Base-by-base conservation (phyloP, 495 filamentous ascomycete genomes). In the Tuber umbilicatum region DNA sequence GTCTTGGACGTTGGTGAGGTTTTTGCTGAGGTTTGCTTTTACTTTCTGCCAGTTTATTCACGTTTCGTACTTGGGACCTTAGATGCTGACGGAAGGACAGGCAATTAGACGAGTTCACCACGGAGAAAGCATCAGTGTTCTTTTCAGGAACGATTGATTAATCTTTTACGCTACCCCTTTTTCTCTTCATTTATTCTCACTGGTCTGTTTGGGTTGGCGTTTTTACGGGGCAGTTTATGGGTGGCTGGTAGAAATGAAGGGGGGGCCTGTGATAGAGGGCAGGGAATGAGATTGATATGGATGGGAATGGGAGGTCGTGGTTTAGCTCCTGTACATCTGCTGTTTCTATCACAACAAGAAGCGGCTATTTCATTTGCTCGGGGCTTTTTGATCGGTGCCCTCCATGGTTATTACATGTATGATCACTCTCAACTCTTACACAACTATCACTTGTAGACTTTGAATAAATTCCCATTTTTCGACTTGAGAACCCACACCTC, bases 91-190 rank as follows among this genome's bases (percentile, higher is more conserved):
- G 42, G 71, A 72, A 68, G 21, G 55, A 75, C 74, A 91, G 90
- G 95, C 95, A 27, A 97, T 99, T 82, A 91, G 95, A 70, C 89
- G 95, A 68, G 96, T 99, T 71, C 95, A 98, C 84, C 94, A 98
- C 85, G 95, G 95, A 74, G 95, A 99, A 86, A 97, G 93, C 80
- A 97, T 99, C 84, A 97, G 94, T 83, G 93, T 95, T 72, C 88
- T 99, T 72, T 97, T 99, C 84, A 93, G 95, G 85, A 93, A 95
- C 80, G 92, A 96, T 84, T 91, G 86, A 86, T 76, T 40, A 38
- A 40, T 41, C 38, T 70, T 21, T n/a, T 31, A 35, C 9, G 12
- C 37, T 70, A 70, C 31, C 23, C 31, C 27, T 9, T 31, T 39
- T 38, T 39, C n/a, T 40, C 69, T 42, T 35, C 21, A 40, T 39